Conservation (phyloP, 2,329 filamentous ascomycete genomes). For the Penicillium sp. region DNA sequence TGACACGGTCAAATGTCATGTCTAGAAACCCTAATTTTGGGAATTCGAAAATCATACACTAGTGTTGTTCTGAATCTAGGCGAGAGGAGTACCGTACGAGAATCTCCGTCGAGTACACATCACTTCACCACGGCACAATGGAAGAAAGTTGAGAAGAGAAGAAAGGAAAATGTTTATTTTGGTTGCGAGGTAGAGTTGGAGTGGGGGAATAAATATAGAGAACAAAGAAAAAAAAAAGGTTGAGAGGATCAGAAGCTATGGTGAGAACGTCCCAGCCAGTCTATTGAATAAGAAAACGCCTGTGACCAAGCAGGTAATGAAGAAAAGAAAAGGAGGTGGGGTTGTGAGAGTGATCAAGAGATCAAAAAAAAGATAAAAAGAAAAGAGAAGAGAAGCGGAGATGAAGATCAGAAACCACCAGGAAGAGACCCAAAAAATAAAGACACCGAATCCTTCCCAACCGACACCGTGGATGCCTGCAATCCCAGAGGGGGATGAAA, state of each 20-base stretch:
- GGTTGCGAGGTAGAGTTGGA: conserved; percentile 6
- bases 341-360: neutral
- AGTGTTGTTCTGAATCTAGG: no score
- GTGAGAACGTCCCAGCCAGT: conserved; percentile 13
- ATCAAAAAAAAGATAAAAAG: neutral
- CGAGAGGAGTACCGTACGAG: no score
- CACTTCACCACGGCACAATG: no score
- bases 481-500: conserved; percentile 22
- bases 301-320: conserved; percentile 6
- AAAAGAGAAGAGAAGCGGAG: conserved; percentile 14
- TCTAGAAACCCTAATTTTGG: no score
- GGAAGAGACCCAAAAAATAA: conserved; percentile 2
- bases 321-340: conserved; percentile 14
- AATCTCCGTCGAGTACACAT: no score
- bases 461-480: conserved; percentile 36
- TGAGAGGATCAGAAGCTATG: conserved; percentile 9
- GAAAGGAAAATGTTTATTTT: conserved; percentile 14
- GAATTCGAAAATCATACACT: no score
- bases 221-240: neutral
- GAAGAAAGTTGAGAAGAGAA: neutral
- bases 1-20: no score
- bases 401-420: conserved; percentile 1
- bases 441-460: conserved; percentile 20
- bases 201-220: neutral
- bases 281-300: conserved; percentile 20